Base-by-base conservation (phyloP, 495 filamentous ascomycete species). In the Penicillium nucicola region DNA sequence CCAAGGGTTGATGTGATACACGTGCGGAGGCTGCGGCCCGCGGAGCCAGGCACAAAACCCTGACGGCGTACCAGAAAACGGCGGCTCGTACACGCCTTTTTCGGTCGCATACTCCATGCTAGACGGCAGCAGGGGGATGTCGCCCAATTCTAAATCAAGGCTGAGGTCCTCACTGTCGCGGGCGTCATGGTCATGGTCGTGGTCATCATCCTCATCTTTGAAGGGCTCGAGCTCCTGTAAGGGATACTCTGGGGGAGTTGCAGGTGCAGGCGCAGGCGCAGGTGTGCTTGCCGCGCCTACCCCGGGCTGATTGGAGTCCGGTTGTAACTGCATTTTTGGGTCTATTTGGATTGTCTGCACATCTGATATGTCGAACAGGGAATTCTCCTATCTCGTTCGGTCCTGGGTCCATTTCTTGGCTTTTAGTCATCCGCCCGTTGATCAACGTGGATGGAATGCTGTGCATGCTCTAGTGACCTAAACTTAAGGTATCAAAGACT, bases 1-100 rank as follows among this genome's bases (percentile, higher is more conserved):
- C 35, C 83, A 64, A 0, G 88, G 86, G 13, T 77, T 62, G 54
- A 92, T 89, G 36, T 71, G 77, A 61, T 81, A 81, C 44, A 75
- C 71, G 30, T 70, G 75, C 2, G 87, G 81, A 28, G 72, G 76
- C 19, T 75, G 53, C 0, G 88, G 88, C 0, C 88, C 88, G 17
- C 65, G 58, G 13, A 66, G 56, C 73, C 65, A 70, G 9, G 52
- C 32, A 14, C 25, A 42, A 28, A 70, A 62, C 13, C 62, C 61
- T 1, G 60, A 28, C 20, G 58, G 18, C 15, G 61, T 55, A 42
- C 63, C 68, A 19, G 65, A 66, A 46, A 69, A 66, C 45, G 55
- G 50, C 42, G 59, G 62, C 19, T 60, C 54, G 10, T 31, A 39
- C 19, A 36, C 30, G 20, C 47, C n/a, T 9, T 47, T 40, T 10